Conservation (phyloP, 805 yeast genomes). For the Myxozyma udenii region DNA sequence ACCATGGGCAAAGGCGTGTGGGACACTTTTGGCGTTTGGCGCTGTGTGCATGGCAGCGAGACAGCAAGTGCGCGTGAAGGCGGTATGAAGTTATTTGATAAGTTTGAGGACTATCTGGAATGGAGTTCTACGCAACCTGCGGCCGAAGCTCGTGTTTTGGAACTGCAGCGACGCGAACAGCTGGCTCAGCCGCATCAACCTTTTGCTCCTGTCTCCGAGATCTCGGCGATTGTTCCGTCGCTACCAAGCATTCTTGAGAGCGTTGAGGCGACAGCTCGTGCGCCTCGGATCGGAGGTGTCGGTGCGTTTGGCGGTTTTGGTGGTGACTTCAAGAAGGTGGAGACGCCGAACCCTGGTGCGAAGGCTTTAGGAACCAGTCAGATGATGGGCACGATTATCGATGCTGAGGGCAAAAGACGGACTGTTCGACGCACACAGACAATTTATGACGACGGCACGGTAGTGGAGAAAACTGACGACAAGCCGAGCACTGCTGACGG, state of each 20-base stretch:
- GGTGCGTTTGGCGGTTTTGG: neutral
- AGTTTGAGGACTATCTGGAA: constrained; percentile 24
- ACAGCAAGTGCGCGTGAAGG: constrained; percentile 1
- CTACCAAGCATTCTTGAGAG: neutral
- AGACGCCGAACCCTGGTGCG: constrained; percentile 20
- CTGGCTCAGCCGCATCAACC: neutral
- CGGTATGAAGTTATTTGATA: constrained; percentile 59
- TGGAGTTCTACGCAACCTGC: constrained; percentile 19
- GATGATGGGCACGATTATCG: constrained; percentile 2
- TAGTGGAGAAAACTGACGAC: constrained; percentile 11
- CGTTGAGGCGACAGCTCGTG: too few species aligned
- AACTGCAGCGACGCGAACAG: neutral
- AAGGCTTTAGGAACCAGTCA: constrained; percentile 12
- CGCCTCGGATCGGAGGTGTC: too few species aligned
- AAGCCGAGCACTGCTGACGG: neutral
- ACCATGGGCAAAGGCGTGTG: constrained; percentile 71
- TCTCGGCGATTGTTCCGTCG: neutral
- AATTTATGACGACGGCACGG: constrained; percentile 15
- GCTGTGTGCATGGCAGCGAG: constrained; percentile 52
- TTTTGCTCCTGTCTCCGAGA: constrained; percentile 1
- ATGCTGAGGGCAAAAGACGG: constrained; percentile 10
- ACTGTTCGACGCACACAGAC: constrained; percentile 9
- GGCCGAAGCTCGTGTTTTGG: neutral
- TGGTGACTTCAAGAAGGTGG: constrained; percentile 4
- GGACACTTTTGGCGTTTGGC: constrained; percentile 86